Evolutionary conservation across 306 rosid species (phyloP), one percentile per base, ranked within the genome.

Genomic region (Abrus precatorius): DNA sequence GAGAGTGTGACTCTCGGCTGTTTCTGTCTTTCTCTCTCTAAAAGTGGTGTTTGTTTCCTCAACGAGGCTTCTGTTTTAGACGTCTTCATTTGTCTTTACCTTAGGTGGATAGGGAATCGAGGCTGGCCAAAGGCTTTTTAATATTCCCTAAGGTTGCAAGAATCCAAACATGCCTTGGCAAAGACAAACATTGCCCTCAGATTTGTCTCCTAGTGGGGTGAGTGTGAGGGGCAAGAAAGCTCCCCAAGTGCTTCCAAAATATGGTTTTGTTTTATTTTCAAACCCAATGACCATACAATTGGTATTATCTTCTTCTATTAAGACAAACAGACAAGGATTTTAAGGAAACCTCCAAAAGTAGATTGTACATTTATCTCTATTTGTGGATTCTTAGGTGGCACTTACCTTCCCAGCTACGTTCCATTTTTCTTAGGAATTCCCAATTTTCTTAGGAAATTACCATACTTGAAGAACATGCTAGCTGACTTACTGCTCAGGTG

Each of bases 71-170:
- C 65, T 59, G 80, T 60, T 83, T 84, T 65, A n/a, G 65, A 82
- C 52, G 80, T 67, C 28, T 79, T 76, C 6, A 55, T 86, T 88
- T 90, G 97, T 94, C 97, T 69, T 80, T 40, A 72, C 47, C n/a
- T 82, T 1, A 9, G 88, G 85, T 88, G 92, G 94, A 89, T 83
- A 62, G 88, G 92, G 97, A 94, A 94, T 94, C 92, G 76, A 83
- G 84, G 85, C 61, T 64, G 90, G 89, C 88, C 50, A 67, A 33
- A 55, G 76, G 9, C 13, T 6, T 52, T 69, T 72, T 33, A 89
- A 86, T 88, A 90, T 94, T 92, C 97, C 88, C 45, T 60, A 84
- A 72, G 82, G 79, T 41, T 34, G 80, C 77, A 80, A 62, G 55
- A 80, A 75, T 79, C 90, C 98, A 92, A 94, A 89, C 92, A 86